Evolutionary conservation across 495 filamentous ascomycete genomes (phyloP), one percentile per base, ranked within the genome.

Genomic region (Aspergillus panamensis): DNA sequence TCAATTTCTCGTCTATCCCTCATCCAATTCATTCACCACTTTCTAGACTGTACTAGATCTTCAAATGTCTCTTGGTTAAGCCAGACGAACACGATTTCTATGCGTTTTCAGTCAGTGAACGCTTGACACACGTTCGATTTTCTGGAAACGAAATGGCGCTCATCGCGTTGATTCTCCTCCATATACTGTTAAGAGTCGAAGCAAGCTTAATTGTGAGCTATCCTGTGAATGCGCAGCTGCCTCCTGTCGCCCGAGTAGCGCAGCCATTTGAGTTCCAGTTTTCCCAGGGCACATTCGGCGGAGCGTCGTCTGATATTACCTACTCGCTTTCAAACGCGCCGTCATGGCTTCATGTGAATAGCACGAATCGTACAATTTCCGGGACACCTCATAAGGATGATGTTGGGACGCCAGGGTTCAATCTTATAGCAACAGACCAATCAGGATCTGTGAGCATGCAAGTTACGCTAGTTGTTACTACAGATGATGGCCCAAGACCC

Each of bases 161-260:
- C 44, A 52, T 73, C 39, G 58, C 66, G 21, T 31, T 73, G 45
- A 57, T 69, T 25, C 35, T 72, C 32, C 55, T 78, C 63, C 58
- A 63, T 32, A 54, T 79, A 16, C 51, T 76, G 25, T 62, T 69
- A 50, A 59, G 58, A 32, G 73, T 75, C 16, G 60, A 65, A 49
- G 82, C 82, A 44, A 68, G 65, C 48, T 77, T 80, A 52, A 58
- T 67, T 53, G 74, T 86, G 49, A 81, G 81, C 35, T 87, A 90
- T 51, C 87, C 87, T 0, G 78, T 92, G 61, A 91, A 91, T 68
- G 79, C 87, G 6, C 89, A 94, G 65, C 78, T 91, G 10, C 89
- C 89, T 37, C 87, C 87, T 4, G 85, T 91, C 51, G 90, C 88
- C 3, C 82, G 87, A 53, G 76, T 86, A 6, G 80, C 78, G 8